Conservation (phyloP, 352 stramenopile genomes). For the Phytophthora citrophthora region DNA sequence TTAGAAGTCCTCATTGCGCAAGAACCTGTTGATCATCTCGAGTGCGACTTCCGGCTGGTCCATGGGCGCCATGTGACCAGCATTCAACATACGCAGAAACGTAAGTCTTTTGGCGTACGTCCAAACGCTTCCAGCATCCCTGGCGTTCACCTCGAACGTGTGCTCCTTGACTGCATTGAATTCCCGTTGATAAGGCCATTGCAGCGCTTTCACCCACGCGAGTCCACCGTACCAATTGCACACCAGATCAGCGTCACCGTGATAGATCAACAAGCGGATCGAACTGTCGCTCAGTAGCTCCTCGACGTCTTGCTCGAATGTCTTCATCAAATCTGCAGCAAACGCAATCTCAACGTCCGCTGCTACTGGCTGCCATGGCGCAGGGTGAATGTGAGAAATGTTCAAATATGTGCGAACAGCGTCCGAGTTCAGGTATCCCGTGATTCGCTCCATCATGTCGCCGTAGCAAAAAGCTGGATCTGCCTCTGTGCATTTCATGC, state of each 20-base stretch:
- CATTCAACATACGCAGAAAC: conserved; percentile 61
- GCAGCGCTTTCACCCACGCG: conserved; percentile 91
- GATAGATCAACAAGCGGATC: conserved; percentile 93
- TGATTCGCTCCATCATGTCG: conserved; percentile 37
- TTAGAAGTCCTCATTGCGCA: conserved; percentile 33
- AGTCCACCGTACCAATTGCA: conserved; percentile 97
- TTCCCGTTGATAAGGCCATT: conserved; percentile 87
- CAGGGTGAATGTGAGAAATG: conserved; percentile 28
- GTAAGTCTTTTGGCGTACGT: conserved; percentile 31
- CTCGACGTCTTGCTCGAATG: conserved; percentile 86
- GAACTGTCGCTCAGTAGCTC: conserved; percentile 74
- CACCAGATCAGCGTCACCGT: conserved; percentile 96
- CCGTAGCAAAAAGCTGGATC: conserved; percentile 37
- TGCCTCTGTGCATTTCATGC: conserved; percentile 35
- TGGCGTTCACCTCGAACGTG: conserved; percentile 15
- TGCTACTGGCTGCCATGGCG: conserved; percentile 61
- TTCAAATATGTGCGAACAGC: conserved; percentile 39
- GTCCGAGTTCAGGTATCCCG: conserved; percentile 64
- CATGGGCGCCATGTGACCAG: conserved; percentile 59
- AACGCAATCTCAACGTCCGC: conserved; percentile 26
- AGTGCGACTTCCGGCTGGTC: conserved; percentile 52
- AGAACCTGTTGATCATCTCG: conserved; percentile 70
- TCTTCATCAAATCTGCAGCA: conserved; percentile 91
- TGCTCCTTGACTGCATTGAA: conserved; percentile 70
- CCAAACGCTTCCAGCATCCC: conserved; percentile 21